A percentile compares a stretch with the other conserved stretches of the same genome.
phyloP scores from a whole-genome alignment of 805 yeast genomes.

The Scheffersomyces spartinae region DNA sequence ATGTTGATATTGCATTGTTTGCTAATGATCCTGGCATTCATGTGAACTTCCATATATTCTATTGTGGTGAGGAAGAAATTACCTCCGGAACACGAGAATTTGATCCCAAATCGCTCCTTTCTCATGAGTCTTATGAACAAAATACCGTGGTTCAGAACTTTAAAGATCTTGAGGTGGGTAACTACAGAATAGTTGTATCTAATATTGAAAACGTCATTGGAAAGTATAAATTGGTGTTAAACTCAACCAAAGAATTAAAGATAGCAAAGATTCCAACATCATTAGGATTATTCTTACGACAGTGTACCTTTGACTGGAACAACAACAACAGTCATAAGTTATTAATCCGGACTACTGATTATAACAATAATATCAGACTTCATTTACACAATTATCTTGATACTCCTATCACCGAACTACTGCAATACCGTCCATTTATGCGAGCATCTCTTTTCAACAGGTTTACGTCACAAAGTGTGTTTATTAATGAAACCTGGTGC shows the following conservation, averaged over 20 bases:
- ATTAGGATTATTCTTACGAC: constrained; percentile 15
- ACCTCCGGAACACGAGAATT: no score
- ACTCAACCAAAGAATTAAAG: no score
- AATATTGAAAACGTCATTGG: no score
- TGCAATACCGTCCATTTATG: constrained; percentile 27
- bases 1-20: constrained; percentile 11
- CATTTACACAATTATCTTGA: no score
- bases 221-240: no score
- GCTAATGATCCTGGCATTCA: constrained; percentile 11
- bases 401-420: no score
- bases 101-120: no score
- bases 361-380: no score
- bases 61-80: constrained; percentile 19
- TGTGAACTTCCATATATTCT: constrained; percentile 34
- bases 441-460: constrained; percentile 25
- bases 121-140: no score
- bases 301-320: constrained; percentile 14
- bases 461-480: constrained; percentile 12
- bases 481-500: constrained; percentile 22
- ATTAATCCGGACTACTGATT: constrained; percentile 7
- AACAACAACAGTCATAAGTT: constrained; percentile 18
- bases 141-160: no score
- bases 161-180: no score
- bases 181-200: no score
- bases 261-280: constrained; percentile 9